These are phyloP conservation scores for Metschnikowia kofuensis DNA, from an alignment of 805 yeast genomes.

Conservation along the genomic window DNA sequence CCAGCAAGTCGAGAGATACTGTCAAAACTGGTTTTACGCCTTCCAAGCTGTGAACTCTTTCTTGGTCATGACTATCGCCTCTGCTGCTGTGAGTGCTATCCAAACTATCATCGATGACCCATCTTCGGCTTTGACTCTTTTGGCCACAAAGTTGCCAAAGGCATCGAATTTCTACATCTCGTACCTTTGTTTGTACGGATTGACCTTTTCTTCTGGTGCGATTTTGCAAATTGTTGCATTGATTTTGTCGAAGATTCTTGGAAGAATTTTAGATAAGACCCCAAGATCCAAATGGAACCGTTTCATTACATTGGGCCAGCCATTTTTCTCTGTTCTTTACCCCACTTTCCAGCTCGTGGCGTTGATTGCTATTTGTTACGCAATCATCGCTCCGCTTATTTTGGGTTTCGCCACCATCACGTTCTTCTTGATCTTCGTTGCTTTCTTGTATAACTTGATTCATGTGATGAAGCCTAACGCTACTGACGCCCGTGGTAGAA, in stretches of 20 bases:
- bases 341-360: constrained; percentile 75
- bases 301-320: constrained; percentile 57
- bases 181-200: constrained; percentile 78
- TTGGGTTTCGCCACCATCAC: constrained; percentile 65
- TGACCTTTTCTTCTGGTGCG: constrained; percentile 71
- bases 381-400: constrained; percentile 75
- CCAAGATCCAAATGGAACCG: constrained; percentile 93
- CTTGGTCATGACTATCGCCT: constrained; percentile 76
- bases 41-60: constrained; percentile 91
- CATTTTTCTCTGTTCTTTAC: constrained; percentile 79
- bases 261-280: constrained; percentile 72
- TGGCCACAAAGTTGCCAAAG: constrained; percentile 78
- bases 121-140: constrained; percentile 62
- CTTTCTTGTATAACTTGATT: constrained; percentile 58
- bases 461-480: constrained; percentile 58
- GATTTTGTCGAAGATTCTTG: constrained; percentile 67
- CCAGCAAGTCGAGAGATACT: constrained; percentile 73
- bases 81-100: constrained; percentile 76
- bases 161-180: constrained; percentile 88
- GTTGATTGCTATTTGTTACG: constrained; percentile 68
- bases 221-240: constrained; percentile 74
- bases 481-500: constrained; percentile 68
- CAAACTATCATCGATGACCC: constrained; percentile 69
- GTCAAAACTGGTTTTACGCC: constrained; percentile 86
- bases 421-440: constrained; percentile 54